Evolutionary conservation across 2,329 filamentous ascomycete genomes (phyloP), one percentile per base, ranked within the genome.

Genomic region (Diaporthe sp.): DNA sequence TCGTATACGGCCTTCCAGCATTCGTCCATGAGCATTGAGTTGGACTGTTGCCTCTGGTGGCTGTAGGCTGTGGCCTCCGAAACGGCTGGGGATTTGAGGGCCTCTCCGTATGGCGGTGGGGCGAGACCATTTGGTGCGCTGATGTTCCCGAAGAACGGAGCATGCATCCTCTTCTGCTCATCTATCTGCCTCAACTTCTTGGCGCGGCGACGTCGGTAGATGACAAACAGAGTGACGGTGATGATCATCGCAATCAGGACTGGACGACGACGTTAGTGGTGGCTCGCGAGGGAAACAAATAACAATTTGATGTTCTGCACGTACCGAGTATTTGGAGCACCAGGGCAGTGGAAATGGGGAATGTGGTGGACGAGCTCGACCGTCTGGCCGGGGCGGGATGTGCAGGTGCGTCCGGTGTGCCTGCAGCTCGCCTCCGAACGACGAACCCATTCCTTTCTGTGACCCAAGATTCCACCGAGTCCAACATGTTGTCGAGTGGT

Each of bases 51-150:
- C 22, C 71, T 53, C n/a, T 68, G 30, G 25, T 73, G 61, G 22
- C 51, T 44, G 10, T 53, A 66, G 9, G 37, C 61, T 10, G 50
- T 51, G n/a, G 47, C n/a, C 47, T 68, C 63, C 25, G 63, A 68
- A 32, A 73, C 6, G 51, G 30, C 61, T 13, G 71, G 61, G 7
- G 71, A 59, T 19, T 73, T 59, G 22, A 73, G 61, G 15, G 71
- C 71, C 39, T 73, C 71, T 1, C 65, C 51, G 15, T 73, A 73
- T 15, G 71, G n/a, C 12, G 71, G 71, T n/a, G 71, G 71, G 1
- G 50, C 65, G 13, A 73, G 72, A 42, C 72, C 72, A 15, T 73
- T 73, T 19, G 72, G 65, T 37, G 72, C 53, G 30, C 53, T 61
- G 27, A 73, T 73, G 35, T 55, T 47, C 6, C 53, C 58, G 65